Evolutionary conservation across 2,329 filamentous ascomycete species (phyloP).

Genomic region (Penicillium griseofulvum): DNA sequence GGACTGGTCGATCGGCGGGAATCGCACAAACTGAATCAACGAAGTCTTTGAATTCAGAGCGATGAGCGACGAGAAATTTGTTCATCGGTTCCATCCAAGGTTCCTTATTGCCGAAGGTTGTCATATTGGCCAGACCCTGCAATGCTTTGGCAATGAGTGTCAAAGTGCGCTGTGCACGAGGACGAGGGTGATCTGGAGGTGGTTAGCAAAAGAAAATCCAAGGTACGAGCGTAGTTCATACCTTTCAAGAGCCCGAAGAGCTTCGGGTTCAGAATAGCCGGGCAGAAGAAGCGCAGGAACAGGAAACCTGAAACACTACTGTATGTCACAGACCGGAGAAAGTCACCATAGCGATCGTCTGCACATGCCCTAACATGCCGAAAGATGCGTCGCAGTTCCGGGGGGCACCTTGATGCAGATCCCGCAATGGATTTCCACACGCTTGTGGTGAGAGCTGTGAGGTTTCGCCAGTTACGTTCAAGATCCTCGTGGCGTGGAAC

Average conservation of each 20-base stretch:
- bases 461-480: slow-evolving; percentile 75
- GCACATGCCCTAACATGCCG: slow-evolving; percentile 90
- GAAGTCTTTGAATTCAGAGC: slow-evolving; percentile 78
- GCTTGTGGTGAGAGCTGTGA: slow-evolving; percentile 74
- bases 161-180: slow-evolving; percentile 78
- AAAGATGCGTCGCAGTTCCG: slow-evolving; percentile 79
- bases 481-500: slow-evolving; percentile 67
- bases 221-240: slow-evolving; percentile 27
- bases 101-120: slow-evolving; percentile 89
- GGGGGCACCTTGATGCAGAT: slow-evolving; percentile 72
- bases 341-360: slow-evolving; percentile 91
- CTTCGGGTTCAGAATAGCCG: slow-evolving; percentile 93
- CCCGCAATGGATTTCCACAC: slow-evolving; percentile 80
- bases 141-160: slow-evolving; percentile 91
- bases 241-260: slow-evolving; percentile 80
- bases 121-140: slow-evolving; percentile 86
- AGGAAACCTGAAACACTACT: slow-evolving; percentile 94
- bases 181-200: slow-evolving; percentile 71
- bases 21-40: slow-evolving; percentile 85
- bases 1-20: slow-evolving; percentile 64
- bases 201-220: slow-evolving; percentile 17
- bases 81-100: slow-evolving; percentile 99
- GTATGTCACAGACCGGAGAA: slow-evolving; percentile 82
- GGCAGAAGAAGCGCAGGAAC: slow-evolving; percentile 92
- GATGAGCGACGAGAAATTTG: slow-evolving; percentile 71